Base-by-base conservation (phyloP, 305 asterid genomes). In the Fraxinus baroniana region DNA sequence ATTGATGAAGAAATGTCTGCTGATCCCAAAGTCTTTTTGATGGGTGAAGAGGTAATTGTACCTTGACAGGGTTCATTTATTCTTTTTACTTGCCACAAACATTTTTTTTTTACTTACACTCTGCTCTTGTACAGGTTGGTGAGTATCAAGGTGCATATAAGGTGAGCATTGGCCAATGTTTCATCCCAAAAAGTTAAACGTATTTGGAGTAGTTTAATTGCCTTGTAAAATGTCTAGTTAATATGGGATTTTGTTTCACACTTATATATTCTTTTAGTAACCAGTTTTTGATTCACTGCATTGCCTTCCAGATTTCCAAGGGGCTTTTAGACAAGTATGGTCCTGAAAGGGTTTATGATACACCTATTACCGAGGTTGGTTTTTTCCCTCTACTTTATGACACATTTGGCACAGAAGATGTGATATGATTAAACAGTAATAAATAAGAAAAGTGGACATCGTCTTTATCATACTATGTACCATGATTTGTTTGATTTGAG, bases 1-100 rank as follows among this genome's bases (percentile, higher is more conserved):
- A 87, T 95, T 33, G 97, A 94, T 85, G 99, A 95, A 84, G 99
- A 95, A 90, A 94, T 95, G 98, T 88, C 98, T 30, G 99, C 98
- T 32, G 98, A 95, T 85, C 93, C 98, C 46, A 89, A 85, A 83
- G 98, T 95, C 15, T 92, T 95, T 80, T 2, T 94, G 57, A 93
- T 95, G 97, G 99, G 98, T 35, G 99, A 95, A 91, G 99, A 95
- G 98, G 99, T 95, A 86, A 13, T 52, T 17, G 62, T 52, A 17
- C 75, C 78, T 79, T 72, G 30, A 75, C 10, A 10, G 22, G 10
- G 8, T 52, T 52, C 62, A 17, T 4, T 52, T 55, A 55, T 5
- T 55, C 66, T 18, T 55, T 55, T 55, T 55, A n/a, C 66, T 18
- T 18, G 24, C 66, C 26, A 5, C 66, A 1, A 55, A 55, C 24